A percentile compares a stretch with the other conserved stretches of the same genome.
These are phyloP conservation scores for Pyrenochaeta sp. DNA, from an alignment of 2,329 filamentous ascomycete species.

Conservation along the genomic window DNA sequence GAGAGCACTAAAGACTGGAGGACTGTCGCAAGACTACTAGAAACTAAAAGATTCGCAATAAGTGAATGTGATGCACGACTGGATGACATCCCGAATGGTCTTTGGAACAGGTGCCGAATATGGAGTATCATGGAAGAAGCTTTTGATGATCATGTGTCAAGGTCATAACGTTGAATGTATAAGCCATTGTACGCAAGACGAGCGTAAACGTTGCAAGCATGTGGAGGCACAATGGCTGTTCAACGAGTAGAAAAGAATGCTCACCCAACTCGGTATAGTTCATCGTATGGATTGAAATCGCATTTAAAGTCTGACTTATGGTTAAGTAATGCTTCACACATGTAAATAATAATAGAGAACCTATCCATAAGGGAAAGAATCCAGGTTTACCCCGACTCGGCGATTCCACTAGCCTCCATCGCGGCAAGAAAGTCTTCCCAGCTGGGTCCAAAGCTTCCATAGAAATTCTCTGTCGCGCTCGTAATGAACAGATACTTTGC, in stretches of 20 bases:
- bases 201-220: neutral
- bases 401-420: too few species aligned
- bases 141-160: neutral
- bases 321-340: too few species aligned
- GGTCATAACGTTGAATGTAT: neutral
- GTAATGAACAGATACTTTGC: slow-evolving; percentile 40
- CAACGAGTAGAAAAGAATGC: too few species aligned
- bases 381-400: too few species aligned
- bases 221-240: neutral
- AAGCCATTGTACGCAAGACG: neutral
- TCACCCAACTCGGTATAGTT: too few species aligned
- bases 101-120: slow-evolving; percentile 39
- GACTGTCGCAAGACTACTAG: slow-evolving; percentile 22
- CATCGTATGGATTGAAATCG: too few species aligned
- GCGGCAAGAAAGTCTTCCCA: slow-evolving; percentile 33
- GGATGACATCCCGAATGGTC: slow-evolving; percentile 21
- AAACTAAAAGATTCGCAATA: slow-evolving; percentile 19
- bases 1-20: slow-evolving; percentile 25
- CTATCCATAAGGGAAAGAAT: too few species aligned
- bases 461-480: slow-evolving; percentile 26
- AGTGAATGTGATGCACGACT: slow-evolving; percentile 16
- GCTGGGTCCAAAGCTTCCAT: slow-evolving; percentile 30
- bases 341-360: too few species aligned
- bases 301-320: too few species aligned
- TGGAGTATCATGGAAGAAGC: slow-evolving; percentile 33